Evolutionary conservation across 805 yeast genomes (phyloP).

Genomic region (Pichia exigua): DNA sequence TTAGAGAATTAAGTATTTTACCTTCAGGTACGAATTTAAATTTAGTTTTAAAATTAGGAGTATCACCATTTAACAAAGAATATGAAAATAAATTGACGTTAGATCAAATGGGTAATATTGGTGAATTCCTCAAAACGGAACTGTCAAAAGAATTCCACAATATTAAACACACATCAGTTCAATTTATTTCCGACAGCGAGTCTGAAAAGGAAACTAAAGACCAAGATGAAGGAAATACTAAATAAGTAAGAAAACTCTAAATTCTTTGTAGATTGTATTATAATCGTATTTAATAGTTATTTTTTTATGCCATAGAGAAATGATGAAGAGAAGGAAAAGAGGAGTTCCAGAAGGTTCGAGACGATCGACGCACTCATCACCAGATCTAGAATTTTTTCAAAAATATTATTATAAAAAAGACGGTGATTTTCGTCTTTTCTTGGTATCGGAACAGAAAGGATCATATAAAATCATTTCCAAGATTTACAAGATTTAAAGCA

Average conservation of each 20-base stretch:
- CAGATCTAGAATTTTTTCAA: background rate
- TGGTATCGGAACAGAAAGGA: too few species aligned
- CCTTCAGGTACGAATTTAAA: conserved; percentile 51
- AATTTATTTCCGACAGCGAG: conserved; percentile 21
- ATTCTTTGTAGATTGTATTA: background rate
- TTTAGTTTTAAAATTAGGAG: conserved; percentile 26
- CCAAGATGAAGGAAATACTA: conserved; percentile 3
- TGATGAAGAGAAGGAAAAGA: background rate
- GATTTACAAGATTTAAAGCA: too few species aligned
- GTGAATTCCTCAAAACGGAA: conserved; percentile 21
- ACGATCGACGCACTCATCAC: background rate
- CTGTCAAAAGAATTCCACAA: conserved; percentile 29
- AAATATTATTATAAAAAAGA: background rate
- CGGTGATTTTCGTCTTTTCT: background rate
- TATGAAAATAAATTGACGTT: conserved; percentile 26
- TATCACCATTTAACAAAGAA: conserved; percentile 23
- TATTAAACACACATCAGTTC: conserved; percentile 29
- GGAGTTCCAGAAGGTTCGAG: conserved; percentile 1
- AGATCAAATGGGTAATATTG: conserved; percentile 27
- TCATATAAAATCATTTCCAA: too few species aligned
- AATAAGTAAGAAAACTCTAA: background rate
- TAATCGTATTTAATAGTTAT: background rate
- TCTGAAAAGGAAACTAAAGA: background rate
- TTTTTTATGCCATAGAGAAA: background rate
- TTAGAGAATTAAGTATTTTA: conserved; percentile 38